phyloP scores from a whole-genome alignment of 306 rosid species.

The Acacia melanoxylon region DNA sequence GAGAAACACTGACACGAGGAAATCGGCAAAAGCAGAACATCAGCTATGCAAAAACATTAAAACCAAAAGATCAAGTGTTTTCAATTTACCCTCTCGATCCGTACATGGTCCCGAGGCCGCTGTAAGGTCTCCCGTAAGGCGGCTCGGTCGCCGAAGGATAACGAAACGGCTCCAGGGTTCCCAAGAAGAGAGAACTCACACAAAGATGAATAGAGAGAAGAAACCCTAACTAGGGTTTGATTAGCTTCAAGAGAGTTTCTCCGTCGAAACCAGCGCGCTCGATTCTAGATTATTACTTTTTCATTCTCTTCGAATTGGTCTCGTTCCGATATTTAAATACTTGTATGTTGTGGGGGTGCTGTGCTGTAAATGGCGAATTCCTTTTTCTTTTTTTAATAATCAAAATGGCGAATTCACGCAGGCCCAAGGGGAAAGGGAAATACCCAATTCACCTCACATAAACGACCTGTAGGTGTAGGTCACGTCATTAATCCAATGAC shows the following conservation, averaged over 20 bases:
- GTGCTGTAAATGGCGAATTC: neutral
- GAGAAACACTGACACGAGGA: neutral
- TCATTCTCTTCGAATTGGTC: neutral
- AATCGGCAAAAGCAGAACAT: neutral
- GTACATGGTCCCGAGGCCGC: conserved; percentile 17
- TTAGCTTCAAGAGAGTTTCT: neutral
- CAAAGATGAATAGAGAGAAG: neutral
- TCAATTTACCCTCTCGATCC: conserved; percentile 26
- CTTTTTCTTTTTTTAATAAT: neutral
- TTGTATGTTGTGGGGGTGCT: neutral
- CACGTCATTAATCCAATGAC: too few species aligned
- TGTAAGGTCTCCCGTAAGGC: neutral
- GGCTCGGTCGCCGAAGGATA: conserved; percentile 6
- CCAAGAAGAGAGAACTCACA: neutral
- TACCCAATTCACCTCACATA: neutral
- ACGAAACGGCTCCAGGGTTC: conserved; percentile 7
- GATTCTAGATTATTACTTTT: too few species aligned
- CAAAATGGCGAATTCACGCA: neutral
- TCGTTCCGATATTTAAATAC: neutral
- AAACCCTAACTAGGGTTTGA: conserved; percentile 24
- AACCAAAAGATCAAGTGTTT: neutral
- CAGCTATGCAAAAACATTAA: neutral
- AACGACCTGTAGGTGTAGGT: neutral
- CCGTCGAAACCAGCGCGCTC: neutral
- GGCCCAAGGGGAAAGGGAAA: neutral